Conservation (phyloP, 352 stramenopile species). For the Peronospora destructor region DNA sequence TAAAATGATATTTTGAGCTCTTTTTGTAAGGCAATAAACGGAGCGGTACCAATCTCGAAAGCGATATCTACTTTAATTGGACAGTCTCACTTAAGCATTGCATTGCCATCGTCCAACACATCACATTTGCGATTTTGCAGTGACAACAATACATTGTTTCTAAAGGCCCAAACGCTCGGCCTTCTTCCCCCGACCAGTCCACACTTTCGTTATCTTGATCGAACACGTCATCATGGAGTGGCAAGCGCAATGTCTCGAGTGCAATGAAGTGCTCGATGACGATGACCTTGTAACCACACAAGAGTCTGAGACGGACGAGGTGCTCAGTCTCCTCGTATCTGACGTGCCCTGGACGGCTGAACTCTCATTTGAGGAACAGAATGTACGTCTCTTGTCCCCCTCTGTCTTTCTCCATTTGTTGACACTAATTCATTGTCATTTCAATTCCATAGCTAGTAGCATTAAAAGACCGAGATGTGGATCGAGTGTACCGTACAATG, state of each 20-base stretch:
- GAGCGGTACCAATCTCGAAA: too few species aligned
- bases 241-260: conserved; percentile 59
- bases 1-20: neutral
- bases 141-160: conserved; percentile 6
- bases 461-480: conserved; percentile 66
- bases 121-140: conserved; percentile 24
- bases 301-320: conserved; percentile 23
- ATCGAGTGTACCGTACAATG: conserved; percentile 69
- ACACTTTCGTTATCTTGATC: neutral
- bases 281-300: conserved; percentile 40
- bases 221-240: conserved; percentile 38
- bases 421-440: conserved; percentile 4
- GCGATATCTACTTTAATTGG: too few species aligned
- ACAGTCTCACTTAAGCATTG: conserved; percentile 18
- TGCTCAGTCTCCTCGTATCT: conserved; percentile 11
- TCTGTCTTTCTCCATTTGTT: neutral
- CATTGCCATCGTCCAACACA: conserved; percentile 25
- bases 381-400: conserved; percentile 12
- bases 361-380: conserved; percentile 39
- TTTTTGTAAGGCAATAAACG: conserved; percentile 41
- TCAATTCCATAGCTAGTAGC: conserved; percentile 43
- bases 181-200: neutral
- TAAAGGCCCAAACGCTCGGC: conserved; percentile 1
- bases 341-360: conserved; percentile 20
- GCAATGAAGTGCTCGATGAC: conserved; percentile 78